Conservation (phyloP, 2,329 filamentous ascomycete species). For the Aspergillus texensis region DNA sequence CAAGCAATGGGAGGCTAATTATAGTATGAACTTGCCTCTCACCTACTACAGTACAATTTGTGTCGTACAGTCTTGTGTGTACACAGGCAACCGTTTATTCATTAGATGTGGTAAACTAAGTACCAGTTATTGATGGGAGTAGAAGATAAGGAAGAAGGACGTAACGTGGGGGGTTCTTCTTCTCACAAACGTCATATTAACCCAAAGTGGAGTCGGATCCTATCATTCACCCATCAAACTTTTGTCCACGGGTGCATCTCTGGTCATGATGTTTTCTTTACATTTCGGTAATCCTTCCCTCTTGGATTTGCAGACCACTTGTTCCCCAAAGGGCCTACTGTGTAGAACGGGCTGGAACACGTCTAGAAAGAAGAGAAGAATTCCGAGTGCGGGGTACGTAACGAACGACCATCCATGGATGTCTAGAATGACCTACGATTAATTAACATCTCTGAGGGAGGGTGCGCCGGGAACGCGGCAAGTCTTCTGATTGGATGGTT, state of each 20-base stretch:
- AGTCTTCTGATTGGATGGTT: background rate
- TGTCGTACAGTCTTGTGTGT: background rate
- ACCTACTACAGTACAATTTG: background rate
- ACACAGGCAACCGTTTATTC: background rate
- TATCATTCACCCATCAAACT: background rate
- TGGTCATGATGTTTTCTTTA: background rate
- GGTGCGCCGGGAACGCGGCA: slow-evolving; percentile 5
- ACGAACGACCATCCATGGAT: background rate
- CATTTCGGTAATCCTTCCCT: background rate
- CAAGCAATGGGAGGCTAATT: background rate
- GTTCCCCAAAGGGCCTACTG: background rate
- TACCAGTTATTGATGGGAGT: background rate
- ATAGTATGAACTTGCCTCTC: background rate
- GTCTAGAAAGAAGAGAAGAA: slow-evolving; percentile 10
- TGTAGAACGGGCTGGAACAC: slow-evolving; percentile 8
- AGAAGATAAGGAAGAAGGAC: background rate
- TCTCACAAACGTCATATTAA: background rate
- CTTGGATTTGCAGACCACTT: background rate
- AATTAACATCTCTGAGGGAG: background rate
- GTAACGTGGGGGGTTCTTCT: background rate
- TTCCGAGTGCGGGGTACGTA: slow-evolving; percentile 14
- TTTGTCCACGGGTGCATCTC: too few species aligned
- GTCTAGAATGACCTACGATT: background rate
- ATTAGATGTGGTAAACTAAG: background rate
- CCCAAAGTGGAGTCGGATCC: background rate